These are phyloP conservation scores for Tetrapyrgos nigripes DNA, from an alignment of 1,284 basidiomycete species.

Conservation along the genomic window DNA sequence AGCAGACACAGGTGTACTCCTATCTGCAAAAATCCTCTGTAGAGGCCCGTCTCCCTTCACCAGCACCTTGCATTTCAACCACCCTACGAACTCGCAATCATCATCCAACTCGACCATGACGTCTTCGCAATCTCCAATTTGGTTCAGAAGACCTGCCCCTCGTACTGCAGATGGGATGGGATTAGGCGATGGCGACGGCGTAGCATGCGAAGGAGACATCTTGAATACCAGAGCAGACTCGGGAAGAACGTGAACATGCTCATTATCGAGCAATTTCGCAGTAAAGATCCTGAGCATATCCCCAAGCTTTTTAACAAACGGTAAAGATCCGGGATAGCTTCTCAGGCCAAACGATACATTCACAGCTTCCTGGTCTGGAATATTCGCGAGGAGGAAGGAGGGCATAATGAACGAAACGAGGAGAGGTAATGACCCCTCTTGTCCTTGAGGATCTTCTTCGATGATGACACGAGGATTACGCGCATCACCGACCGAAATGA, in stretches of 20 bases:
- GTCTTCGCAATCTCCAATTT: slow-evolving; percentile 23
- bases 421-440: slow-evolving; percentile 37
- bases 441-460: slow-evolving; percentile 39
- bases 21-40: neutral
- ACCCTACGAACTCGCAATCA: slow-evolving; percentile 32
- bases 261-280: slow-evolving; percentile 34
- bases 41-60: slow-evolving; percentile 29
- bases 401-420: slow-evolving; percentile 42
- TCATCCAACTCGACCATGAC: slow-evolving; percentile 37
- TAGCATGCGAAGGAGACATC: neutral
- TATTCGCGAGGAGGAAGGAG: slow-evolving; percentile 28
- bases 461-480: slow-evolving; percentile 30
- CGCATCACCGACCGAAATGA: slow-evolving; percentile 30
- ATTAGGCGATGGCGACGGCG: too few species aligned
- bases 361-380: slow-evolving; percentile 28
- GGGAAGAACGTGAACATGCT: slow-evolving; percentile 37
- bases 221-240: slow-evolving; percentile 17
- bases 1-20: neutral
- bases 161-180: neutral
- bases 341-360: slow-evolving; percentile 34
- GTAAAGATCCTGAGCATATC: slow-evolving; percentile 32
- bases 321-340: slow-evolving; percentile 24
- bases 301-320: slow-evolving; percentile 32
- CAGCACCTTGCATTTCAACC: slow-evolving; percentile 29
- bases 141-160: neutral